A percentile compares a stretch with the other conserved stretches of the same genome.
Evolutionary conservation across 2,329 filamentous ascomycete species (phyloP).

Genomic region (Seiridium unicorne): DNA sequence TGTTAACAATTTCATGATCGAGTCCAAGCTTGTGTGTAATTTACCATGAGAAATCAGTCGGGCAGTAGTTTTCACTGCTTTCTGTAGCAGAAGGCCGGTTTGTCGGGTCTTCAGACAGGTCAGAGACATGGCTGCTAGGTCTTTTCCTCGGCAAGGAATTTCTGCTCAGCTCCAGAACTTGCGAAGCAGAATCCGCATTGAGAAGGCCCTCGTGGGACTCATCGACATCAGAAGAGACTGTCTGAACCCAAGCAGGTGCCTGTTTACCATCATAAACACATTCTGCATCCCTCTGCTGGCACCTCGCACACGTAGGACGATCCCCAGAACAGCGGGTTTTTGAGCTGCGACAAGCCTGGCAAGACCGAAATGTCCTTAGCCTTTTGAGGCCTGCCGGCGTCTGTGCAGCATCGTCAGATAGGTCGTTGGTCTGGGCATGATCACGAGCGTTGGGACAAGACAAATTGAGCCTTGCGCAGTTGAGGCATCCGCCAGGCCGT

Average conservation of each 20-base stretch:
- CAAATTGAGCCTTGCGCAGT: slow-evolving; percentile 12
- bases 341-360: slow-evolving; percentile 11
- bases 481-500: slow-evolving; percentile 11
- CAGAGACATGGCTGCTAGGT: not conserved
- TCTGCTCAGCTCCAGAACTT: no score
- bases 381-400: slow-evolving; percentile 11
- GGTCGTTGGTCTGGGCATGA: not conserved
- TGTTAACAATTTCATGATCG: not conserved
- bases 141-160: no score
- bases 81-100: not conserved
- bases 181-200: no score
- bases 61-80: not conserved
- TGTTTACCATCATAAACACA: slow-evolving; percentile 16
- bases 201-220: not conserved
- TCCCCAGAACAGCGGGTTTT: slow-evolving; percentile 15
- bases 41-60: not conserved
- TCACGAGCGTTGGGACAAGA: slow-evolving; percentile 10
- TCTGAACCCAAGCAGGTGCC: slow-evolving; percentile 14
- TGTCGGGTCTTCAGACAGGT: not conserved
- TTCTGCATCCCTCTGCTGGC: slow-evolving; percentile 9
- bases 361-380: slow-evolving; percentile 15
- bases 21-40: not conserved
- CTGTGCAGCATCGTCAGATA: not conserved
- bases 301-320: slow-evolving; percentile 12
- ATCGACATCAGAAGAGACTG: not conserved